Evolutionary conservation across 768 basidiomycete genomes (phyloP).

Genomic region (Chalciporus chontae): DNA sequence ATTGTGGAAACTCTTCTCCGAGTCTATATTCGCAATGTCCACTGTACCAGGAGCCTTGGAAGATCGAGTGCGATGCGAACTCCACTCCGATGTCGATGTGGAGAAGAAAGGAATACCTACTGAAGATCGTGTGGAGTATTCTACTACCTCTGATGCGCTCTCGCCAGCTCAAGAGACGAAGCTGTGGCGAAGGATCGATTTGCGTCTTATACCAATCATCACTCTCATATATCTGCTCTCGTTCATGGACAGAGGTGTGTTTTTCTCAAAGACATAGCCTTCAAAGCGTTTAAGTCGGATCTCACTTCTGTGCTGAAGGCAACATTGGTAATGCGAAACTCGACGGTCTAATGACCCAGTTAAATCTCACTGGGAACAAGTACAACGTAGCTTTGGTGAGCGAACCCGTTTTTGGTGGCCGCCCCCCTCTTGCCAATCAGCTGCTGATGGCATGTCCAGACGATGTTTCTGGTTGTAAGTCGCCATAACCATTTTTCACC

Average conservation of each 20-base stretch:
- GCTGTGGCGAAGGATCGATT: constrained; percentile 55
- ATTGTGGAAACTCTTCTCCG: too few species aligned
- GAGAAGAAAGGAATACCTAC: too few species aligned
- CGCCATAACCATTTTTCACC: background rate
- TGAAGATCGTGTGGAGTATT: background rate
- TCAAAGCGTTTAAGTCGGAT: background rate
- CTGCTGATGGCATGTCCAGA: constrained; percentile 36
- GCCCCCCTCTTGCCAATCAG: background rate
- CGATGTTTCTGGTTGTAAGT: constrained; percentile 63
- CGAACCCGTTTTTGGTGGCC: too few species aligned
- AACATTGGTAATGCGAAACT: constrained; percentile 63
- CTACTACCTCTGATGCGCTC: background rate
- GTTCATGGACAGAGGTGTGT: constrained; percentile 57
- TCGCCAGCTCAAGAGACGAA: constrained; percentile 47
- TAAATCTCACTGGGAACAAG: constrained; percentile 51
- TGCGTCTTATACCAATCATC: constrained; percentile 24
- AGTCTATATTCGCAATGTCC: background rate
- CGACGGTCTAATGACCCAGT: constrained; percentile 53
- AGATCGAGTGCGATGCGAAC: constrained; percentile 1
- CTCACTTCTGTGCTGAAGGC: constrained; percentile 39
- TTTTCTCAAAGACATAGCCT: background rate
- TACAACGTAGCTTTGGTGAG: constrained; percentile 62
- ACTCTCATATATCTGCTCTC: constrained; percentile 57
- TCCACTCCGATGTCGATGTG: constrained; percentile 11
- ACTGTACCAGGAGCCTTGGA: constrained; percentile 10